Evolutionary conservation across 768 basidiomycete species (phyloP).

Genomic region (Suillus spraguei): DNA sequence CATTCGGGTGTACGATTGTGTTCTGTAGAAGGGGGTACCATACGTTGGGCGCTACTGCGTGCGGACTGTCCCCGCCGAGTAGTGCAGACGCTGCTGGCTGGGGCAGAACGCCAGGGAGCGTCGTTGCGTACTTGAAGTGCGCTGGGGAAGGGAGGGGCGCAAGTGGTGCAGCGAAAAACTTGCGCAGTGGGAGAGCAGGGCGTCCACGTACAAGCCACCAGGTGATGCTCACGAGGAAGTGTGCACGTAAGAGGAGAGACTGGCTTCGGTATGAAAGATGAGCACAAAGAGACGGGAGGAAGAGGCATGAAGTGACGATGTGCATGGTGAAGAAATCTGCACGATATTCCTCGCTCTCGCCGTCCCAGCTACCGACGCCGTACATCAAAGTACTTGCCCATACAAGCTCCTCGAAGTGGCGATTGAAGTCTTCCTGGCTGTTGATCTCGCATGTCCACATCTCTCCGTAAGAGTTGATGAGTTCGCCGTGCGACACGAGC

Average conservation of each 20-base stretch:
- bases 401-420: slow-evolving; percentile 62
- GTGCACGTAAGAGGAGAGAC: slow-evolving; percentile 56
- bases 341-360: slow-evolving; percentile 41
- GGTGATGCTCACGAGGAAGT: slow-evolving; percentile 52
- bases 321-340: slow-evolving; percentile 79
- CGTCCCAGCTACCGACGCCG: slow-evolving; percentile 57
- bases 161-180: slow-evolving; percentile 45
- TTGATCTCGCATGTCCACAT: slow-evolving; percentile 47
- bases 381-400: slow-evolving; percentile 64
- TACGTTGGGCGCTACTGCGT: slow-evolving; percentile 48
- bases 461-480: slow-evolving; percentile 44
- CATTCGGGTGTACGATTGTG: slow-evolving; percentile 58
- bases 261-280: slow-evolving; percentile 59
- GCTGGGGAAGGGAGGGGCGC: slow-evolving; percentile 21
- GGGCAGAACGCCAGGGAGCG: slow-evolving; percentile 23
- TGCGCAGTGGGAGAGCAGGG: slow-evolving; percentile 47
- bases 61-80: slow-evolving; percentile 36
- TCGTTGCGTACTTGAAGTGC: slow-evolving; percentile 26
- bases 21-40: slow-evolving; percentile 62
- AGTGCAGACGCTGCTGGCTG: slow-evolving; percentile 28
- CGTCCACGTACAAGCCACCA: slow-evolving; percentile 64
- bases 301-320: slow-evolving; percentile 67
- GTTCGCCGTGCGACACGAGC: slow-evolving; percentile 39
- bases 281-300: slow-evolving; percentile 54
- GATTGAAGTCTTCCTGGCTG: slow-evolving; percentile 40